Conservation (phyloP, 257 asterid genomes). For the Salvia rosmarinus region DNA sequence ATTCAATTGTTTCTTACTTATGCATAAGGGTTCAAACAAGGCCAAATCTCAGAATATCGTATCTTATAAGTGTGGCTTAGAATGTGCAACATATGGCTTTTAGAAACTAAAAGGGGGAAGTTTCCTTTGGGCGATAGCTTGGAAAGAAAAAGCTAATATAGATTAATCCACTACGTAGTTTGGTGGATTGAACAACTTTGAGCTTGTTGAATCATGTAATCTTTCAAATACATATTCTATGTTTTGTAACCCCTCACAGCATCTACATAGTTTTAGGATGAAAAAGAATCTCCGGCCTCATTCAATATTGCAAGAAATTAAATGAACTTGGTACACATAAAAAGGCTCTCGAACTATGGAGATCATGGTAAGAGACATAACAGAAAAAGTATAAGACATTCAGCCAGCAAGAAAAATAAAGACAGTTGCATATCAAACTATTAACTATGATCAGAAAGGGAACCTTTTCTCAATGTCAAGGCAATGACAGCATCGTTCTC, state of each 20-base stretch:
- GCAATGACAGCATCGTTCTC: slow-evolving; percentile 90
- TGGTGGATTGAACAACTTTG: background rate
- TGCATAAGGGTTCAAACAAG: background rate
- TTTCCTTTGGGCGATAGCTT: background rate
- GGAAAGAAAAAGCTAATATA: background rate
- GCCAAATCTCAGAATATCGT: too few relatives aligned
- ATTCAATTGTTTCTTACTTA: too few relatives aligned
- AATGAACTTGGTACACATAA: slow-evolving; percentile 6
- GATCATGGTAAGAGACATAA: slow-evolving; percentile 10
- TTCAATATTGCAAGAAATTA: slow-evolving; percentile 1
- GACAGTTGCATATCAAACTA: slow-evolving; percentile 4
- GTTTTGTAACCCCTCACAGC: background rate
- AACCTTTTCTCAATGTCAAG: slow-evolving; percentile 92
- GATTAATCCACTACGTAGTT: background rate
- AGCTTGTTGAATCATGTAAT: background rate
- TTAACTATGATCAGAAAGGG: slow-evolving; percentile 18
- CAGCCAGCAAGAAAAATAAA: background rate
- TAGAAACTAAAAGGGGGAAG: background rate
- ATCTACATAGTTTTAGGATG: too few relatives aligned
- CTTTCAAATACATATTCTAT: background rate
- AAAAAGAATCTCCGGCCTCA: background rate
- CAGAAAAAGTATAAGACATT: background rate
- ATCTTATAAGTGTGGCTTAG: background rate
- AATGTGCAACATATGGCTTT: background rate
- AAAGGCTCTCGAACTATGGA: slow-evolving; percentile 7